Evolutionary conservation across 73 alveolate genomes (phyloP).

Genomic region (Paramecium pentaurelia): DNA sequence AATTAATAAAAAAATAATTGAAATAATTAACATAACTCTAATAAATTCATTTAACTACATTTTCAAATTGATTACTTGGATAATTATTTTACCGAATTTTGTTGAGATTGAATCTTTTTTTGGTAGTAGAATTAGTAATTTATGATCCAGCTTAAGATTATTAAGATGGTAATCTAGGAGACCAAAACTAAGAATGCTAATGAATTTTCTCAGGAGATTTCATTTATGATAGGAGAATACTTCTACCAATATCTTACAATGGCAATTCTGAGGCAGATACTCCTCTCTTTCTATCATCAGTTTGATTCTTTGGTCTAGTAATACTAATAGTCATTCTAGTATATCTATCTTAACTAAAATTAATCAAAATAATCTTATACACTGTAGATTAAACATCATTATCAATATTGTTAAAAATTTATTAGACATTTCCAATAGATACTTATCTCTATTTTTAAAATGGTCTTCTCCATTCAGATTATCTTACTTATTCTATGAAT

Average conservation of each 20-base stretch:
- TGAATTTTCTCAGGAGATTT: neutral
- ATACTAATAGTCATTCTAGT: conserved; percentile 37
- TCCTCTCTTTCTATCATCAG: conserved; percentile 7
- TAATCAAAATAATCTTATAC: neutral
- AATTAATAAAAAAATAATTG: no score
- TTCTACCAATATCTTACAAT: neutral
- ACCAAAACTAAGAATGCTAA: neutral
- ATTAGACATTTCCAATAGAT: neutral
- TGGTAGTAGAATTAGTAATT: neutral
- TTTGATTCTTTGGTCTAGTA: neutral
- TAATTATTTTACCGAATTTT: neutral
- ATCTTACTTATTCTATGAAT: neutral
- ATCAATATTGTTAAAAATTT: neutral
- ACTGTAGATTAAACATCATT: neutral
- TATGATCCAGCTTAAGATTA: neutral
- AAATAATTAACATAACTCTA: neutral
- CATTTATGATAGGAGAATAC: neutral
- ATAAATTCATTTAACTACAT: neutral
- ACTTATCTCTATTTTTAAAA: neutral
- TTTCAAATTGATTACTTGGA: neutral
- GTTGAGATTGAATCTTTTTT: neutral
- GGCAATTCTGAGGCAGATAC: neutral
- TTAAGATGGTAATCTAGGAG: neutral
- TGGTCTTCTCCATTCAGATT: neutral
- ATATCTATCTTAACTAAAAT: neutral